Conservation (phyloP, 2,329 filamentous ascomycete species). For the Cyphellophora europaea region DNA sequence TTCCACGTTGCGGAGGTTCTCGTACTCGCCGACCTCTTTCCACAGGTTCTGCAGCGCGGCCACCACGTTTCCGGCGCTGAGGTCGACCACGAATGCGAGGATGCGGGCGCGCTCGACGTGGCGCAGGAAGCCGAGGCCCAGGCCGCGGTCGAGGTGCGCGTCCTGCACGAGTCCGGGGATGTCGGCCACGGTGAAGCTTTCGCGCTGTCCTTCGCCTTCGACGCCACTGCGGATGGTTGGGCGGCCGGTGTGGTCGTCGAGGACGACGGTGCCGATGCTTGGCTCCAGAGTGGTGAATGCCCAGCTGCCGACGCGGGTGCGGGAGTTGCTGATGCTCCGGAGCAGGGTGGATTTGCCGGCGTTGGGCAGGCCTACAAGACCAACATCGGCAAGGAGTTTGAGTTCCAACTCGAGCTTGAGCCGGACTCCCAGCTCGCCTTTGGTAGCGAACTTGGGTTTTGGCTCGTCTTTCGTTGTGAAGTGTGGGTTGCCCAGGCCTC, state of each 20-base stretch:
- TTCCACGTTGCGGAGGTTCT: conserved; percentile 67
- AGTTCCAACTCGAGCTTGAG: conserved; percentile 80
- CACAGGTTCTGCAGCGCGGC: conserved; percentile 71
- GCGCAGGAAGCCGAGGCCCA: conserved; percentile 83
- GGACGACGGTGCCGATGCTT: conserved; percentile 89
- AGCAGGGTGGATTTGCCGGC: conserved; percentile 92
- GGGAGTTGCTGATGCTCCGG: conserved; percentile 76
- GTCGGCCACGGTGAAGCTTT: conserved; percentile 85
- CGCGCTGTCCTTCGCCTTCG: conserved; percentile 48
- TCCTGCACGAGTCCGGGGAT: conserved; percentile 90
- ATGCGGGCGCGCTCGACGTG: conserved; percentile 92
- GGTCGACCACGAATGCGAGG: conserved; percentile 86
- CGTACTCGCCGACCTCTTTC: conserved; percentile 84
- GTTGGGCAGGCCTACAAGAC: conserved; percentile 88
- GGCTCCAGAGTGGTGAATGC: conserved; percentile 93
- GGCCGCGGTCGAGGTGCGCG: conserved; percentile 81
- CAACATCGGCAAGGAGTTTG: conserved; percentile 90
- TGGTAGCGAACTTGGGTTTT: conserved; percentile 79
- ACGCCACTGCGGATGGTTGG: conserved; percentile 44
- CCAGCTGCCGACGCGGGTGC: conserved; percentile 86
- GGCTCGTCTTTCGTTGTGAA: conserved; percentile 69
- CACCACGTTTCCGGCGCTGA: conserved; percentile 70
- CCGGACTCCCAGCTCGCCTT: conserved; percentile 68
- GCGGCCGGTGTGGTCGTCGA: conserved; percentile 76
- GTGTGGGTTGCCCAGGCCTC: conserved; percentile 87